Percentiles rank a stretch among this genome's conserved stretches.
Evolutionary conservation across 768 basidiomycete genomes (phyloP).

Genomic region (Phlegmacium glaucopus): DNA sequence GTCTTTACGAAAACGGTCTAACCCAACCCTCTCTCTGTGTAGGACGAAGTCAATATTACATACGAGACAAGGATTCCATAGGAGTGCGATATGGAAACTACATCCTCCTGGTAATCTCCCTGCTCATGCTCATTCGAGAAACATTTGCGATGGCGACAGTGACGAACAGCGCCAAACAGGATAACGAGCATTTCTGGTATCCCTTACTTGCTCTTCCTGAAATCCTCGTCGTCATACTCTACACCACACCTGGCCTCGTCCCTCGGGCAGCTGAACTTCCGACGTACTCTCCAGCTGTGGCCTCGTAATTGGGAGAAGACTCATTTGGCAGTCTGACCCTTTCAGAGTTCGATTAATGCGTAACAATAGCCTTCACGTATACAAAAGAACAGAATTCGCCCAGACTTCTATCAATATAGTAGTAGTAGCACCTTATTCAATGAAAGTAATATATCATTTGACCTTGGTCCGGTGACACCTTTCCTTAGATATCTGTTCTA

Average conservation of each 20-base stretch:
- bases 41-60: neutral
- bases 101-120: constrained; percentile 30
- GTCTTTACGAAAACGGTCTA: neutral
- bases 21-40: neutral
- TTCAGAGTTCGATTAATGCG: too few species aligned
- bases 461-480: too few species aligned
- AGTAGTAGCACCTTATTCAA: too few species aligned
- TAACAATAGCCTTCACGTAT: too few species aligned
- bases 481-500: too few species aligned
- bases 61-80: constrained; percentile 8
- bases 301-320: too few species aligned
- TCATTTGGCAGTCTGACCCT: too few species aligned
- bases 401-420: too few species aligned
- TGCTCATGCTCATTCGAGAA: constrained; percentile 37
- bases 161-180: constrained; percentile 18
- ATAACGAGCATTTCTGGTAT: constrained; percentile 38
- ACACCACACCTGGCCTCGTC: constrained; percentile 31
- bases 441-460: too few species aligned
- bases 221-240: constrained; percentile 32
- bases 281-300: too few species aligned
- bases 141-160: constrained; percentile 32
- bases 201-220: constrained; percentile 38
- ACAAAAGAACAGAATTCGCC: too few species aligned
- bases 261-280: constrained; percentile 23
- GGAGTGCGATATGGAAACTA: constrained; percentile 26